A percentile compares a stretch with the other conserved stretches of the same genome.
Conservation (phyloP, 768 basidiomycete genomes). For the Lentinula sp. region DNA sequence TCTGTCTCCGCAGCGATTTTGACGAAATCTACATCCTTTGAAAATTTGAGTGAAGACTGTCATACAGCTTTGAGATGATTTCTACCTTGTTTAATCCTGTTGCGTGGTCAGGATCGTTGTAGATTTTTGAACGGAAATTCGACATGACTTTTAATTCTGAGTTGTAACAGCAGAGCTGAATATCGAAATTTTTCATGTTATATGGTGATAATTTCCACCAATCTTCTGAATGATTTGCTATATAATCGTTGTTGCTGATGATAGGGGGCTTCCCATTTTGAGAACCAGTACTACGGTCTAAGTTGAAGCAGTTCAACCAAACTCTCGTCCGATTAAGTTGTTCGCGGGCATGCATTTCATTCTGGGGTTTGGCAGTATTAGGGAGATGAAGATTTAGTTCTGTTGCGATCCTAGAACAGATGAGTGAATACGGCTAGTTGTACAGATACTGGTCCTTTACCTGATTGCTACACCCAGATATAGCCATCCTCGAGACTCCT, state of each 20-base stretch:
- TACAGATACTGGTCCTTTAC: conserved; percentile 27
- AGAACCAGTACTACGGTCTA: conserved; percentile 83
- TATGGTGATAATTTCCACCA: conserved; percentile 69
- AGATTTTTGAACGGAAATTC: conserved; percentile 55
- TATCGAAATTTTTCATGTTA: conserved; percentile 71
- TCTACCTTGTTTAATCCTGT: conserved; percentile 71
- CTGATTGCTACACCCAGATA: conserved; percentile 87
- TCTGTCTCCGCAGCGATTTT: conserved; percentile 60
- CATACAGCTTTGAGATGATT: neutral
- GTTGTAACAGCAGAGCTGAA: conserved; percentile 76
- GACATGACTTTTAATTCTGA: conserved; percentile 63
- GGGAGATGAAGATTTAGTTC: conserved; percentile 87
- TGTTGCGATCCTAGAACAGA: conserved; percentile 61
- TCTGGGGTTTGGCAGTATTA: conserved; percentile 62
- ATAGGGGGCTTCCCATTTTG: conserved; percentile 88
- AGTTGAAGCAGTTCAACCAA: conserved; percentile 88
- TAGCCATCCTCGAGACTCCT: conserved; percentile 87
- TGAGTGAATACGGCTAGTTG: conserved; percentile 6
- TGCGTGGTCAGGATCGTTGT: conserved; percentile 68
- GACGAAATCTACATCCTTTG: conserved; percentile 61
- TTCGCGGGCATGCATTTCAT: conserved; percentile 79
- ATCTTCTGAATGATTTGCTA: conserved; percentile 58
- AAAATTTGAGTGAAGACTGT: neutral
- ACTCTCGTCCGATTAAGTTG: conserved; percentile 85
- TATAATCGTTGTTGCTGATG: conserved; percentile 72